A percentile compares a stretch with the other conserved stretches of the same genome.
These are phyloP conservation scores for Pestalotiopsis sp. DNA, from an alignment of 2,329 filamentous ascomycete species.

Conservation along the genomic window DNA sequence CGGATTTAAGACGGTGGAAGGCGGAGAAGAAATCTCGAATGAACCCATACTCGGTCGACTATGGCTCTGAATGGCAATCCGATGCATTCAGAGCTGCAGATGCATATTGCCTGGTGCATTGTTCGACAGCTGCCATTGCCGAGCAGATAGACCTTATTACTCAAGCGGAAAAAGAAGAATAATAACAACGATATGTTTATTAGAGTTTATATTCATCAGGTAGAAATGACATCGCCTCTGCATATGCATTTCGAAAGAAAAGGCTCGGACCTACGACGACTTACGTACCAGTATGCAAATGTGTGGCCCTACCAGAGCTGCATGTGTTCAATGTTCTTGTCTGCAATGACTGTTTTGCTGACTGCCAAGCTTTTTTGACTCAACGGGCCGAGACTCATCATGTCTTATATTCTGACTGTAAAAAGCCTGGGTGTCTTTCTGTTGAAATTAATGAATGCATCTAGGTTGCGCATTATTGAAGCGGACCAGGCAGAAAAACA, in stretches of 20 bases:
- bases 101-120: too few relatives aligned
- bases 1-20: too few relatives aligned
- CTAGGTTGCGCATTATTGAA: background rate
- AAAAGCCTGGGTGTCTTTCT: background rate
- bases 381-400: background rate
- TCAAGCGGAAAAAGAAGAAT: too few relatives aligned
- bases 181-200: too few relatives aligned
- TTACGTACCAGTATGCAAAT: background rate
- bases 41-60: too few relatives aligned
- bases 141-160: too few relatives aligned
- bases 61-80: too few relatives aligned
- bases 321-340: background rate
- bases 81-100: too few relatives aligned
- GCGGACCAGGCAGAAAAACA: background rate
- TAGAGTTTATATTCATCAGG: background rate
- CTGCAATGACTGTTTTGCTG: background rate
- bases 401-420: background rate
- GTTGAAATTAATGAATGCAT: background rate
- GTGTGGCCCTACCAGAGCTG: background rate
- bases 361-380: background rate
- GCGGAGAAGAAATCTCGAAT: too few relatives aligned
- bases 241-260: background rate
- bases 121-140: too few relatives aligned
- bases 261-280: background rate
- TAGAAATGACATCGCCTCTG: background rate